A percentile compares a stretch with the other conserved stretches of the same genome.
phyloP scores from a whole-genome alignment of 1,139 yeast species.

The Suhomyces choctaworum region DNA sequence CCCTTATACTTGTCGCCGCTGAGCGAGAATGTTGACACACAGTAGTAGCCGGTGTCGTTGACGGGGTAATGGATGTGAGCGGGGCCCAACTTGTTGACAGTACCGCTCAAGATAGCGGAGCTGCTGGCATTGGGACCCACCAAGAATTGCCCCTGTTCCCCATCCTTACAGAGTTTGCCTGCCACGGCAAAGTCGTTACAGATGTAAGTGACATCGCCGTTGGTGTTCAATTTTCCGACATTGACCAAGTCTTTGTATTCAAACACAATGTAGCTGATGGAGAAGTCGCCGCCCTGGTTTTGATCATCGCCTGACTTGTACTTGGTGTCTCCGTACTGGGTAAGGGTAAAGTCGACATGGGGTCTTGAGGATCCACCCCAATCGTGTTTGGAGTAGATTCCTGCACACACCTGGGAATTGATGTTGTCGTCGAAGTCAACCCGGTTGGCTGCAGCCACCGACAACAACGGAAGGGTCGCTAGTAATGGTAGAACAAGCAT shows the following conservation, averaged over 20 bases:
- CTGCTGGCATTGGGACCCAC: conserved; percentile 45
- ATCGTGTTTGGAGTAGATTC: conserved; percentile 83
- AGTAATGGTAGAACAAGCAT: conserved; percentile 5
- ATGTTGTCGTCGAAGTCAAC: conserved; percentile 47
- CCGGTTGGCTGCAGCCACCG: conserved; percentile 41
- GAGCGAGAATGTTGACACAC: conserved; percentile 65
- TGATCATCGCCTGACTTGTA: conserved; percentile 29
- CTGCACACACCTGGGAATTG: conserved; percentile 74
- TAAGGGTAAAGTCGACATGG: conserved; percentile 54
- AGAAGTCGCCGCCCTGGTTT: conserved; percentile 31
- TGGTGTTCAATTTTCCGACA: conserved; percentile 52
- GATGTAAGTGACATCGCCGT: conserved; percentile 51
- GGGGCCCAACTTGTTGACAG: conserved; percentile 57
- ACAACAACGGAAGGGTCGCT: conserved; percentile 1
- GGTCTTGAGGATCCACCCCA: conserved; percentile 81
- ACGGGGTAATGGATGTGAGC: conserved; percentile 65
- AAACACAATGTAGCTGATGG: conserved; percentile 70
- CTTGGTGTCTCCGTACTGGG: conserved; percentile 33
- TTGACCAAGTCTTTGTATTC: conserved; percentile 76
- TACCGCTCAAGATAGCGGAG: conserved; percentile 57
- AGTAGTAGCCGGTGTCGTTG: conserved; percentile 82
- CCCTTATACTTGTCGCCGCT: conserved; percentile 55
- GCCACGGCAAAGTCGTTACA: conserved; percentile 75
- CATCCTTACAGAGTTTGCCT: conserved; percentile 51
- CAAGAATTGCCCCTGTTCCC: conserved; percentile 62